Percentiles rank a stretch among this genome's conserved stretches.
phyloP scores from a whole-genome alignment of 371 early-diverging fungal species.

The Blakeslea trispora region DNA sequence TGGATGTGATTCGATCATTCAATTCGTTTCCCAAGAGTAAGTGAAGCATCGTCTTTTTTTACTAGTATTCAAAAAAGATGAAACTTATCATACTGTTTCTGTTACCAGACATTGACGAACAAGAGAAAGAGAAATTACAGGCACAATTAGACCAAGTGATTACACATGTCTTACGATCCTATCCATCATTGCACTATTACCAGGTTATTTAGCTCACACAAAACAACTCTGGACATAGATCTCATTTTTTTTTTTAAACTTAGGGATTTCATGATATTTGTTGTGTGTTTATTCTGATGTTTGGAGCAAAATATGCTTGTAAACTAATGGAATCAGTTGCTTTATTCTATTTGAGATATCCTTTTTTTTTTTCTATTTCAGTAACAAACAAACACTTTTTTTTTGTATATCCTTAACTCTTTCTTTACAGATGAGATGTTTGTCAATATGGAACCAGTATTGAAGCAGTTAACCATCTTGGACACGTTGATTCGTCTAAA shows the following conservation, averaged over 20 bases:
- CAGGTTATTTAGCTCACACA: slow-evolving; percentile 44
- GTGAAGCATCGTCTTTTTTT: too few species aligned
- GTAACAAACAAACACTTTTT: background rate
- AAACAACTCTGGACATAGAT: background rate
- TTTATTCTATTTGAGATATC: slow-evolving; percentile 64
- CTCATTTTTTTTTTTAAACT: background rate
- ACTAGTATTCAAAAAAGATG: too few species aligned
- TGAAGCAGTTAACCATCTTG: slow-evolving; percentile 58
- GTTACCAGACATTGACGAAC: slow-evolving; percentile 39
- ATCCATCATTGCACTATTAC: slow-evolving; percentile 68
- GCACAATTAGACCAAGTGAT: slow-evolving; percentile 51
- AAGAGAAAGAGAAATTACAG: slow-evolving; percentile 38
- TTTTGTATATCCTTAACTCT: slow-evolving; percentile 20
- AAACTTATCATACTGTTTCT: slow-evolving; percentile 1
- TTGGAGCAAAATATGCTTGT: slow-evolving; percentile 56
- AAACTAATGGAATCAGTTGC: slow-evolving; percentile 55
- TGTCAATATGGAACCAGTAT: slow-evolving; percentile 55
- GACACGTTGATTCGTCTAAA: slow-evolving; percentile 52
- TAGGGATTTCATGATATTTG: slow-evolving; percentile 80
- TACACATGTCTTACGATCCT: slow-evolving; percentile 50
- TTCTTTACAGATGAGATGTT: slow-evolving; percentile 64
- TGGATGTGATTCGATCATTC: slow-evolving; percentile 57
- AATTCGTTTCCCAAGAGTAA: slow-evolving; percentile 43
- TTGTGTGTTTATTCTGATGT: slow-evolving; percentile 56
- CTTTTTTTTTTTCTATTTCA: slow-evolving; percentile 26